phyloP scores from a whole-genome alignment of 2,329 filamentous ascomycete genomes.

The Penicillium sp. region DNA sequence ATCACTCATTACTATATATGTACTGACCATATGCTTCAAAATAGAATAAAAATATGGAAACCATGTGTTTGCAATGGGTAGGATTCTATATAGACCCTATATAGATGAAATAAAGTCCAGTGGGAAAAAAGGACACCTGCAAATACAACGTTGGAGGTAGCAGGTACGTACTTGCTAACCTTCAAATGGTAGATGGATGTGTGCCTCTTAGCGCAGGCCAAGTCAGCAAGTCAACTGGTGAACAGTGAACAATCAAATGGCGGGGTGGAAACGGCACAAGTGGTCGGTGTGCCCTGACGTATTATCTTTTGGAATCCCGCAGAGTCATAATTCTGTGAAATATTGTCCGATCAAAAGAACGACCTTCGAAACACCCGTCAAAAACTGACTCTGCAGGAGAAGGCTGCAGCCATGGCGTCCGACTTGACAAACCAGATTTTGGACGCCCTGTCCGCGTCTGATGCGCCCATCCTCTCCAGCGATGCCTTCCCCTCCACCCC shows the following conservation, averaged over 20 bases:
- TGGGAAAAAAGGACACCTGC: not conserved
- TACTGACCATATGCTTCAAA: not conserved
- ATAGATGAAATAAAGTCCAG: not conserved
- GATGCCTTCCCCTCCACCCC: constrained; percentile 66
- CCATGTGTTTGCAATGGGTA: too few species aligned
- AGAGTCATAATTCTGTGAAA: constrained; percentile 34
- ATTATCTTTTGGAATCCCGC: constrained; percentile 20
- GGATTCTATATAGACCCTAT: not conserved
- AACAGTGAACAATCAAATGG: not conserved
- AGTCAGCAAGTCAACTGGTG: not conserved
- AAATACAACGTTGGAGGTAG: not conserved
- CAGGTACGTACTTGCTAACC: not conserved
- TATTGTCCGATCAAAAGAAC: constrained; percentile 24
- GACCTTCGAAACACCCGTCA: constrained; percentile 15
- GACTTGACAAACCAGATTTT: constrained; percentile 67
- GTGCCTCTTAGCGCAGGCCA: not conserved
- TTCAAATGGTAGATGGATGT: not conserved
- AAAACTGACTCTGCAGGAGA: constrained; percentile 25
- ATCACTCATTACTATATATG: not conserved
- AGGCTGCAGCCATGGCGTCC: constrained; percentile 40
- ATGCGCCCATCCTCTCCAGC: constrained; percentile 62
- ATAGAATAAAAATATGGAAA: not conserved
- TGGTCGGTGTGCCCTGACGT: constrained; percentile 28
- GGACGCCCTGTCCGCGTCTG: constrained; percentile 61
- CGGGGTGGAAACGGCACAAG: constrained; percentile 20